phyloP scores from a whole-genome alignment of 2,329 filamentous ascomycete species.

The Thelonectria rubi region DNA sequence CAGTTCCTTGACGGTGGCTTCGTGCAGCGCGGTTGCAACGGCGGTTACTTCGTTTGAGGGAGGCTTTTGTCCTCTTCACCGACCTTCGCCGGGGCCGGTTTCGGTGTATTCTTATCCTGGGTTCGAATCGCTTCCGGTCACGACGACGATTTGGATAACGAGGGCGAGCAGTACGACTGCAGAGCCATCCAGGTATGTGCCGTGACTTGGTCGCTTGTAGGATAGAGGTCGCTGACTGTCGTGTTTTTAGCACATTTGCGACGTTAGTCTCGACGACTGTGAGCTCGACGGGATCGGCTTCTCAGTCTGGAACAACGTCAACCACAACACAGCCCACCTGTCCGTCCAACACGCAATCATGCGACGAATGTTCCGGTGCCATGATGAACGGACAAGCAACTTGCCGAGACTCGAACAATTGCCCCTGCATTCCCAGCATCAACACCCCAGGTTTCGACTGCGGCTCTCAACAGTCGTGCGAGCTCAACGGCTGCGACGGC shows the following conservation, averaged over 20 bases:
- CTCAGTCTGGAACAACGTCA: not conserved
- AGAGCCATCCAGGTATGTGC: no score
- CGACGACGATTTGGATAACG: not conserved
- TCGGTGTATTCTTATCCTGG: conserved; percentile 1
- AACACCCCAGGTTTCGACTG: no score
- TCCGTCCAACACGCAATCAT: not conserved
- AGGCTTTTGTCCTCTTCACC: not conserved
- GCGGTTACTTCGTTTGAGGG: not conserved
- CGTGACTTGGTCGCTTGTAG: no score
- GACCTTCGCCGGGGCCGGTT: not conserved
- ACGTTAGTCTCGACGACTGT: not conserved
- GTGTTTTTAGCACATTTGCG: no score
- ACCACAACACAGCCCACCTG: conserved; percentile 3
- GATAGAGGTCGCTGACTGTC: no score
- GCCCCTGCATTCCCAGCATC: no score
- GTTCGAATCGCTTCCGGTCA: not conserved
- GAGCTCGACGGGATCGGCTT: no score
- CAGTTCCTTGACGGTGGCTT: not conserved
- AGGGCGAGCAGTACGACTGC: not conserved
- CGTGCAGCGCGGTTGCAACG: conserved; percentile 1
- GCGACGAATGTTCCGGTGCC: not conserved
- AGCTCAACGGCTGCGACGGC: no score
- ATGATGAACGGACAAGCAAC: not conserved
- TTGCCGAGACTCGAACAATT: not conserved
- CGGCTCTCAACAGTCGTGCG: no score